Percentiles rank a stretch among this genome's conserved stretches.
phyloP scores from a whole-genome alignment of 257 asterid species.

The Plantago elongata region DNA sequence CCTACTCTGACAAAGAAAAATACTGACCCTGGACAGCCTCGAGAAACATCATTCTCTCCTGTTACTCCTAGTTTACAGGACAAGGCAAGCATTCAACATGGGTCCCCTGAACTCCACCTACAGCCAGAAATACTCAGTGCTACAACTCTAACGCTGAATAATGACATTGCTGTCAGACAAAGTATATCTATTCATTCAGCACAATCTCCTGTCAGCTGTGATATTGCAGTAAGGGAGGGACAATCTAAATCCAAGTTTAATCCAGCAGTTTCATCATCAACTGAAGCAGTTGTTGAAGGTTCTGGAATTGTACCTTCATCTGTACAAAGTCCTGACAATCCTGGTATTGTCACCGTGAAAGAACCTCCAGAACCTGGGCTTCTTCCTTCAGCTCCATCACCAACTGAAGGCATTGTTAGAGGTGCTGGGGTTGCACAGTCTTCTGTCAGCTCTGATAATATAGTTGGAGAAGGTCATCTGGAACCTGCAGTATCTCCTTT shows the following conservation, averaged over 20 bases:
- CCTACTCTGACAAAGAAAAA: constrained; percentile 33
- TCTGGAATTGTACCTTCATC: constrained; percentile 6
- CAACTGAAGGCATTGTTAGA: constrained; percentile 26
- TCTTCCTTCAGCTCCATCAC: constrained; percentile 24
- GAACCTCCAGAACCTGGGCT: constrained; percentile 21
- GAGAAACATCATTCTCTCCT: constrained; percentile 22
- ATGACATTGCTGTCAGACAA: constrained; percentile 20
- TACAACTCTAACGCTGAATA: constrained; percentile 22
- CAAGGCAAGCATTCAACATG: constrained; percentile 22
- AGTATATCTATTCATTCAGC: constrained; percentile 12
- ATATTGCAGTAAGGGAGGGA: constrained; percentile 17
- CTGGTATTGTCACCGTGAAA: constrained; percentile 18
- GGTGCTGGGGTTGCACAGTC: constrained; percentile 22
- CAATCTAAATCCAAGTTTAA: constrained; percentile 21
- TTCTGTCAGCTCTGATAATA: constrained; percentile 19
- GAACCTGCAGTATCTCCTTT: constrained; percentile 21
- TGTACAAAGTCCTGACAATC: constrained; percentile 12
- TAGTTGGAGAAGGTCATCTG: constrained; percentile 17
- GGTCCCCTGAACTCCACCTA: constrained; percentile 20
- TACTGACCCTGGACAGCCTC: constrained; percentile 24
- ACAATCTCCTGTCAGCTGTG: constrained; percentile 16
- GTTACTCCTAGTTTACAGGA: constrained; percentile 36
- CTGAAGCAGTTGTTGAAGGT: constrained; percentile 26
- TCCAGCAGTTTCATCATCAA: constrained; percentile 25
- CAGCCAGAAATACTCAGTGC: constrained; percentile 23